These are phyloP conservation scores for Nidula microcarpa DNA, from an alignment of 768 basidiomycete genomes.

Conservation along the genomic window DNA sequence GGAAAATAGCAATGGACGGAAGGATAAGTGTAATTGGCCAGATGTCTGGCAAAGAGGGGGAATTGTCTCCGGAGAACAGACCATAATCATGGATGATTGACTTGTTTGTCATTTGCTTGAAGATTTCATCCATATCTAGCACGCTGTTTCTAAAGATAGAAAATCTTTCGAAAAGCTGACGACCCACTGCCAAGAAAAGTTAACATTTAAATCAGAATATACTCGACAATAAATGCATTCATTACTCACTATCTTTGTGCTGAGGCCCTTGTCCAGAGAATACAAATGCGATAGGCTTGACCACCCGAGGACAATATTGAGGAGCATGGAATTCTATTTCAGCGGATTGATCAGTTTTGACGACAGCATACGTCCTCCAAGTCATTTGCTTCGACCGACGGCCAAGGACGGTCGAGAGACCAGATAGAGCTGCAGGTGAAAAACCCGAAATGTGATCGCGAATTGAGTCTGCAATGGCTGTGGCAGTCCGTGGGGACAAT, in stretches of 20 bases:
- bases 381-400: conserved; percentile 28
- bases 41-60: conserved; percentile 10
- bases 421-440: too few species aligned
- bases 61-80: conserved; percentile 21
- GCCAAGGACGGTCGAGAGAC: conserved; percentile 17
- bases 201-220: too few species aligned
- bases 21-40: conserved; percentile 35
- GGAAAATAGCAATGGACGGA: conserved; percentile 39
- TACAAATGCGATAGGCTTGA: conserved; percentile 29
- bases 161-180: conserved; percentile 25
- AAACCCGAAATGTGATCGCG: too few species aligned
- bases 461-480: too few species aligned
- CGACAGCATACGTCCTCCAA: conserved; percentile 27
- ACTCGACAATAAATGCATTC: too few species aligned
- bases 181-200: conserved; percentile 24
- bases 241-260: conserved; percentile 22
- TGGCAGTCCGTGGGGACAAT: conserved; percentile 31
- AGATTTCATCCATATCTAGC: conserved; percentile 30
- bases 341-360: too few species aligned
- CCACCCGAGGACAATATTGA: too few species aligned
- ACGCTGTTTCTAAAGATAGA: conserved; percentile 36
- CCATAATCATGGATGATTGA: conserved; percentile 33
- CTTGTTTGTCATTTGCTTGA: conserved; percentile 20
- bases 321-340: too few species aligned
- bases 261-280: conserved; percentile 22